Conservation (phyloP, 495 filamentous ascomycete species). For the Aspergillus mulundensis region DNA sequence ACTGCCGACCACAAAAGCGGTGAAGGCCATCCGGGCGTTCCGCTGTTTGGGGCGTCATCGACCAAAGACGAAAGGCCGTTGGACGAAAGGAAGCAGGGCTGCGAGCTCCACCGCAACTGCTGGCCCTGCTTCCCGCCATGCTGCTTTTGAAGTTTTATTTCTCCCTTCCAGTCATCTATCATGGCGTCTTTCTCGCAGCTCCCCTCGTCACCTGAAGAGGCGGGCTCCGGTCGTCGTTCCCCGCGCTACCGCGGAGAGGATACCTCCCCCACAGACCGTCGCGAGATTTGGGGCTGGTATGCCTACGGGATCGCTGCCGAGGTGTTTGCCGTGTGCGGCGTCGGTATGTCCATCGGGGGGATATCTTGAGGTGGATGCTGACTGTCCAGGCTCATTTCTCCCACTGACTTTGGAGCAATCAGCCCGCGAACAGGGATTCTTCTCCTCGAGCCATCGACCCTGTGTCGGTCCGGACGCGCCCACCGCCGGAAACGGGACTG, state of each 20-base stretch:
- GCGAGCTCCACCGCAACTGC: conserved; percentile 9
- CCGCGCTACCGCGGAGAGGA: conserved; percentile 73
- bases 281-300: conserved; percentile 86
- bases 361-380: background rate
- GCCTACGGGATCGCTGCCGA: conserved; percentile 87
- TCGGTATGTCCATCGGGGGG: conserved; percentile 27
- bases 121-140: conserved; percentile 7
- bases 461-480: conserved; percentile 34
- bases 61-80: background rate
- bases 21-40: conserved; percentile 8
- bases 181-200: conserved; percentile 19
- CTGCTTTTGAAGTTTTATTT: conserved; percentile 1
- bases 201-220: conserved; percentile 20
- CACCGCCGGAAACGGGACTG: conserved; percentile 37
- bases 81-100: background rate
- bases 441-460: conserved; percentile 49
- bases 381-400: conserved; percentile 71
- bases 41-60: conserved; percentile 1
- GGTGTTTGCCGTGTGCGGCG: conserved; percentile 86
- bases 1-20: background rate
- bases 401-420: conserved; percentile 85
- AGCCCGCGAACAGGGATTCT: conserved; percentile 74
- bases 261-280: conserved; percentile 69
- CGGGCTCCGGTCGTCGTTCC: conserved; percentile 20
- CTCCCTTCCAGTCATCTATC: conserved; percentile 6